Percentiles rank a stretch among this genome's conserved stretches.
phyloP scores from a whole-genome alignment of 2,329 filamentous ascomycete species.

The Aspergillus flavus region DNA sequence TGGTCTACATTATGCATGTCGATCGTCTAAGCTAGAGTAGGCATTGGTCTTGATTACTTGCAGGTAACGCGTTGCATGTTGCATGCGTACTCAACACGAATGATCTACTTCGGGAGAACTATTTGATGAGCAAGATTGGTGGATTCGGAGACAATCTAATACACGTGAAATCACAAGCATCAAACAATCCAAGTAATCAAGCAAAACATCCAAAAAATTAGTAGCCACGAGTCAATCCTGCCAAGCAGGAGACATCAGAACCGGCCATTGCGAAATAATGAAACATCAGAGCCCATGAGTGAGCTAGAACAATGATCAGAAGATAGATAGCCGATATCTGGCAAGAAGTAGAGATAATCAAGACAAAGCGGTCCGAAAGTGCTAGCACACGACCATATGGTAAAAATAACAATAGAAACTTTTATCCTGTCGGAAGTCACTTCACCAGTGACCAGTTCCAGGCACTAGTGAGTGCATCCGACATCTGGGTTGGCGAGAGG shows the following conservation, averaged over 20 bases:
- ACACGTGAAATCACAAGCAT: constrained; percentile 9
- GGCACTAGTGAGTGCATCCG: constrained; percentile 27
- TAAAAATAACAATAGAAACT: constrained; percentile 29
- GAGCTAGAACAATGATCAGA: neutral
- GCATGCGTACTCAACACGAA: neutral
- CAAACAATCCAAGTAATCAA: constrained; percentile 2
- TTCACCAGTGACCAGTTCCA: constrained; percentile 15
- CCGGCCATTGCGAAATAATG: constrained; percentile 34
- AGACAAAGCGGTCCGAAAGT: neutral
- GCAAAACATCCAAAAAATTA: constrained; percentile 14
- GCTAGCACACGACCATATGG: neutral
- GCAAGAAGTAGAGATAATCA: neutral
- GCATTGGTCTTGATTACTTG: neutral
- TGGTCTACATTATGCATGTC: neutral
- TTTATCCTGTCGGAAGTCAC: constrained; percentile 30
- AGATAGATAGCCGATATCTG: neutral
- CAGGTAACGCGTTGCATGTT: neutral
- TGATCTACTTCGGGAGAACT: neutral
- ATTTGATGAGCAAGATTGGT: neutral
- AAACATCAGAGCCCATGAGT: constrained; percentile 12
- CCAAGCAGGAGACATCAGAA: constrained; percentile 54
- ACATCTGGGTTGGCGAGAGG: constrained; percentile 30
- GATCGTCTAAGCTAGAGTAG: neutral
- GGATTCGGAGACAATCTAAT: constrained; percentile 13
- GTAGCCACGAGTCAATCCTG: constrained; percentile 55